phyloP scores from a whole-genome alignment of 768 basidiomycete genomes.

The Glaciozyma martinii region DNA sequence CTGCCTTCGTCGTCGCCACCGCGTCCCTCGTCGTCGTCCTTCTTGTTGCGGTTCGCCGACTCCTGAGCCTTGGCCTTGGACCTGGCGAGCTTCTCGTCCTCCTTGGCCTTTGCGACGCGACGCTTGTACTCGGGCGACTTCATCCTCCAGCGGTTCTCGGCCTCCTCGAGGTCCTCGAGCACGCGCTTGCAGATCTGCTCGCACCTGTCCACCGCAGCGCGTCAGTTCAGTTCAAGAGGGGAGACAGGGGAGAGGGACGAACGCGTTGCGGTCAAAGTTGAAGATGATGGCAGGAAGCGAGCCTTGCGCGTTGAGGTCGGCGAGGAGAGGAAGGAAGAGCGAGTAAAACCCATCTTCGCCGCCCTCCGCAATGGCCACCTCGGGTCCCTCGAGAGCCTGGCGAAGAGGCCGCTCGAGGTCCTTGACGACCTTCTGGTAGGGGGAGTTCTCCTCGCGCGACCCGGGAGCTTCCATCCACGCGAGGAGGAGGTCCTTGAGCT shows the following conservation, averaged over 20 bases:
- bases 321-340: conserved; percentile 44
- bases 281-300: conserved; percentile 61
- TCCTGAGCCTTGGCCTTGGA: conserved; percentile 41
- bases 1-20: conserved; percentile 46
- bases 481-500: conserved; percentile 46
- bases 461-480: conserved; percentile 43
- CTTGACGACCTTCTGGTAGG: conserved; percentile 43
- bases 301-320: conserved; percentile 51
- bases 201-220: conserved; percentile 40
- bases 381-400: conserved; percentile 18
- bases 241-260: neutral
- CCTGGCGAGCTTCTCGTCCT: conserved; percentile 45
- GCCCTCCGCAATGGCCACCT: conserved; percentile 25
- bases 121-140: conserved; percentile 50
- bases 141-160: conserved; percentile 50
- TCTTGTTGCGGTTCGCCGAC: conserved; percentile 35
- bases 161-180: conserved; percentile 39
- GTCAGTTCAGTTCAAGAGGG: neutral
- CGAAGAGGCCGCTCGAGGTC: conserved; percentile 26
- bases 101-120: conserved; percentile 48
- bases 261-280: conserved; percentile 50
- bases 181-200: conserved; percentile 49
- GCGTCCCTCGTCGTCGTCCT: conserved; percentile 32
- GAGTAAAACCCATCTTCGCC: conserved; percentile 42
- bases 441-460: conserved; percentile 38